Percentiles rank a stretch among this genome's conserved stretches.
These are phyloP conservation scores for Aspergillus quadricinctus DNA, from an alignment of 2,329 filamentous ascomycete species.

Conservation along the genomic window DNA sequence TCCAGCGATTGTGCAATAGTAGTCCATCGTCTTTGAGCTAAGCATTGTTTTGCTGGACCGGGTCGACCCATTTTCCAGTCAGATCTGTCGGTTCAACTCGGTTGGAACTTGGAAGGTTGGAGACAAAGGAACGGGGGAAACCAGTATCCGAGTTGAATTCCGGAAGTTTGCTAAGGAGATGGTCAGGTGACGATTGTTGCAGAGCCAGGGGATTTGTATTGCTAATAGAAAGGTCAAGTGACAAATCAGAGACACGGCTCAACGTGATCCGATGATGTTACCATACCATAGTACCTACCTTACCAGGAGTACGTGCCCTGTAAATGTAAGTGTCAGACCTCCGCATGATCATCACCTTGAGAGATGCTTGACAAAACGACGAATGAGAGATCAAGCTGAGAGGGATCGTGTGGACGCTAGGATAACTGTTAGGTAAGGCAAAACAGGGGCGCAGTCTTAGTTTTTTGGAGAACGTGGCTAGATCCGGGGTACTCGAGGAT, in stretches of 20 bases:
- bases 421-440: slow-evolving; percentile 2
- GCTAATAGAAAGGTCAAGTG: not conserved
- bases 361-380: not conserved
- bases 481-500: not conserved
- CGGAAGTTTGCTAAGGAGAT: not conserved
- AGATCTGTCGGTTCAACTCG: not conserved
- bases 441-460: not conserved
- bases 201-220: not conserved
- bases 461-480: not conserved
- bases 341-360: not conserved
- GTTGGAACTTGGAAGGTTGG: too few species aligned
- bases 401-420: not conserved
- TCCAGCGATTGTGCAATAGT: not conserved
- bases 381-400: not conserved
- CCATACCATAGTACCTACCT: too few species aligned
- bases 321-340: not conserved
- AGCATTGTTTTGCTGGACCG: not conserved
- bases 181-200: not conserved
- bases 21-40: not conserved
- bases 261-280: not conserved
- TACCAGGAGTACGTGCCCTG: too few species aligned
- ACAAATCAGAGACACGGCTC: not conserved
- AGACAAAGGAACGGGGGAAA: too few species aligned
- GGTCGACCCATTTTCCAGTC: not conserved
- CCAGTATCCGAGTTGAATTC: too few species aligned